Base-by-base conservation (phyloP, 257 asterid species). In the Penstemon davidsonii region DNA sequence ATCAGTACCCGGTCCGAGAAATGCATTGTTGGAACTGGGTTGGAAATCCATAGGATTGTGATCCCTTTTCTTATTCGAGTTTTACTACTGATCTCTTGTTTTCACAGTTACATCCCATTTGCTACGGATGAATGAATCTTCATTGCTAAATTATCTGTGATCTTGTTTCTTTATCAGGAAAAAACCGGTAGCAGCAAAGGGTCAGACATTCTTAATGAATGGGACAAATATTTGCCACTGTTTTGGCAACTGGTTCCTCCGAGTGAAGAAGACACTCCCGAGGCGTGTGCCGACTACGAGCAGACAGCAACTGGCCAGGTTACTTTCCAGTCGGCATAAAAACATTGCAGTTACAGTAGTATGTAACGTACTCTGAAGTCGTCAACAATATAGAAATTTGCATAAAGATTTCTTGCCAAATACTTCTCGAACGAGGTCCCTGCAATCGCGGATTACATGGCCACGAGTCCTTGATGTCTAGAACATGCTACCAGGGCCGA, bases 221-320 rank as follows among this genome's bases (percentile, higher is more conserved):
- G 99, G 99, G 99, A 91, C 77, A 87, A 78, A 75, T 94, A 88
- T 76, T 73, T 94, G 82, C 76, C 85, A 44, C 87, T 93, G 55
- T 93, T 93, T 76, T 90, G 99, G 99, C 99, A 93, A 73, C 82
- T 90, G 67, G 99, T 93, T 62, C 99, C 99, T 36, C 97, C 97
- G 9, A 93, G 99, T 65, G 99, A 93, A 77, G 99, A 94, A 79
- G 99, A 94, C 84, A 87, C 97, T 4, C 99, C 97, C 1, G 99
- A 94, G 78, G 97, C 96, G 49, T 77, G 91, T 42, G 84, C 88
- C 0, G 89, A 87, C 71, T 88, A 65, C 52, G 88, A 86, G 76
- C 91, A 88, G 82, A 71, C 91, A 9, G 66, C 83, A 2, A 50
- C 95, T 33, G 86, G 82, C n/a, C 81, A 75, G 73, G 91, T 88